These are phyloP conservation scores for Xylaria sp. DNA, from an alignment of 2,329 filamentous ascomycete species.

Conservation along the genomic window DNA sequence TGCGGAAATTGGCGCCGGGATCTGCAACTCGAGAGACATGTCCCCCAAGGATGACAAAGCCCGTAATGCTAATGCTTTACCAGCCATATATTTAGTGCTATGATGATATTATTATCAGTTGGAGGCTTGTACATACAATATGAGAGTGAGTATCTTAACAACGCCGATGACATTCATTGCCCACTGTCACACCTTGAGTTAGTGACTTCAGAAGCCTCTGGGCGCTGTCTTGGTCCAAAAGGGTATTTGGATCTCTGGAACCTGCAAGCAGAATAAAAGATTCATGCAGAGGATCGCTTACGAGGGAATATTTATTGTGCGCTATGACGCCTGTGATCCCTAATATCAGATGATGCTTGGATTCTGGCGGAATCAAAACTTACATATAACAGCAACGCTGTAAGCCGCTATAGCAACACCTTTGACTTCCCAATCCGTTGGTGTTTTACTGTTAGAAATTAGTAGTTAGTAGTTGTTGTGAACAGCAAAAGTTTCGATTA, in stretches of 20 bases:
- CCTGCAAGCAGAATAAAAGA: not conserved
- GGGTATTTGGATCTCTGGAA: too few relatives aligned
- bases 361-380: conserved; percentile 41
- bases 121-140: conserved; percentile 56
- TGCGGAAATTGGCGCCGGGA: conserved; percentile 63
- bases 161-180: conserved; percentile 66
- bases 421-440: conserved; percentile 71
- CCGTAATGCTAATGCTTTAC: conserved; percentile 62
- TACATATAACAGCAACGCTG: conserved; percentile 66
- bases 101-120: too few relatives aligned
- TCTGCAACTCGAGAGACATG: conserved; percentile 59
- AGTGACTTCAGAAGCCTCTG: not conserved
- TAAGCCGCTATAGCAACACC: conserved; percentile 73
- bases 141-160: conserved; percentile 68
- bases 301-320: conserved; percentile 66
- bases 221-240: not conserved
- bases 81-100: conserved; percentile 6
- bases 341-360: not conserved
- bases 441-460: conserved; percentile 40
- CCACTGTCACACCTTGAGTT: conserved; percentile 41
- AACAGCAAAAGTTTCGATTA: not conserved
- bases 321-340: conserved; percentile 54
- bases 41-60: conserved; percentile 70
- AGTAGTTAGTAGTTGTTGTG: not conserved
- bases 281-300: not conserved